These are phyloP conservation scores for Pestalotiopsis fici DNA, from an alignment of 2,329 filamentous ascomycete genomes.

Conservation along the genomic window DNA sequence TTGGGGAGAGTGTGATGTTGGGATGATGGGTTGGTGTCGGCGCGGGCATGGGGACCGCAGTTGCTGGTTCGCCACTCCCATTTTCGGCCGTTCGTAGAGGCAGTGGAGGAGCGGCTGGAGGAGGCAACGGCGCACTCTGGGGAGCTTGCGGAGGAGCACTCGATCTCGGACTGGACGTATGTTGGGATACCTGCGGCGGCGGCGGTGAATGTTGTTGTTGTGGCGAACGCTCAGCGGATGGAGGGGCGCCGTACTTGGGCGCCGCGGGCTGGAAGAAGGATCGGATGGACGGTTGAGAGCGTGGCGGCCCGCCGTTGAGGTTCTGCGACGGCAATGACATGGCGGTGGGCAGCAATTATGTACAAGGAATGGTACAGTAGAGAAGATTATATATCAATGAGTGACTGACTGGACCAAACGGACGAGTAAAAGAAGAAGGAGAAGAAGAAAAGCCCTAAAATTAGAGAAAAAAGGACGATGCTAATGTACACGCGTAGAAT, in stretches of 20 bases:
- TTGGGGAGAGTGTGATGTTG: slow-evolving; percentile 53
- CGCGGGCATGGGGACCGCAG: slow-evolving; percentile 26
- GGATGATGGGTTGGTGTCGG: slow-evolving; percentile 40
- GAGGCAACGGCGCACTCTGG: slow-evolving; percentile 16
- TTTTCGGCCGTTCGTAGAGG: slow-evolving; percentile 12
- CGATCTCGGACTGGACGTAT: neutral
- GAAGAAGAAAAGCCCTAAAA: neutral
- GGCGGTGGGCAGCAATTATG: slow-evolving; percentile 14
- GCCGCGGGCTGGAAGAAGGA: slow-evolving; percentile 60
- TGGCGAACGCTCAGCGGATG: slow-evolving; percentile 19
- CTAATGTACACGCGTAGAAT: neutral
- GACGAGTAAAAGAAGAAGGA: neutral
- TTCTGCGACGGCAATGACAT: slow-evolving; percentile 38
- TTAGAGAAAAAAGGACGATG: neutral
- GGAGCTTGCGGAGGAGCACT: neutral
- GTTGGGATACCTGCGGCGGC: neutral
- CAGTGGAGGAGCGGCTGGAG: slow-evolving; percentile 15
- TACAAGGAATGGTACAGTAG: neutral
- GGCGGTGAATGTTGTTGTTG: slow-evolving; percentile 13
- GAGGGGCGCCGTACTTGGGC: slow-evolving; percentile 37
- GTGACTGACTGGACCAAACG: neutral
- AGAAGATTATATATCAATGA: neutral
- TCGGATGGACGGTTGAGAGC: slow-evolving; percentile 57
- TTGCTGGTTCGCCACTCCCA: slow-evolving; percentile 11
- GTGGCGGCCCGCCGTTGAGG: slow-evolving; percentile 22